Percentiles rank a stretch among this genome's conserved stretches.
Conservation (phyloP, 495 filamentous ascomycete species). For the Tetracladium setigerum region DNA sequence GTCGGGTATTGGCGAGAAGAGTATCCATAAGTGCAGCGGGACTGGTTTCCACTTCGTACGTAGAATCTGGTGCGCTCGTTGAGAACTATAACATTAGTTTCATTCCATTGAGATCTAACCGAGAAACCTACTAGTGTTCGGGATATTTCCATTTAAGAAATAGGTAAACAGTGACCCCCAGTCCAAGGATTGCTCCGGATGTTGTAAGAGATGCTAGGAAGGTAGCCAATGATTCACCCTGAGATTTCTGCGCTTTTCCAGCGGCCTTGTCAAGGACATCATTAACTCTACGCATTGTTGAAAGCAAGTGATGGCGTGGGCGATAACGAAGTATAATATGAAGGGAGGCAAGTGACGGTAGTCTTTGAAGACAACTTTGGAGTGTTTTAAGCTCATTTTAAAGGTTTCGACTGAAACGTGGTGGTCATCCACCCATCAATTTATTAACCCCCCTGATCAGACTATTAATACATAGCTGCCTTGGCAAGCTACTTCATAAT, state of each 20-base stretch:
- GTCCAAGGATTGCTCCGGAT: conserved; percentile 21
- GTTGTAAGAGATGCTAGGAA: conserved; percentile 56
- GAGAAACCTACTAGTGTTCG: conserved; percentile 2
- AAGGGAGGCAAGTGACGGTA: neutral
- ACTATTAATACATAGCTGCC: too few species aligned
- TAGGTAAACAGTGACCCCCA: conserved; percentile 3
- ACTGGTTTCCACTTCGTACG: conserved; percentile 5
- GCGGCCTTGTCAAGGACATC: conserved; percentile 8
- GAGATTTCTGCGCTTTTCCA: conserved; percentile 22
- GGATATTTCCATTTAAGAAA: conserved; percentile 2
- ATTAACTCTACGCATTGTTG: conserved; percentile 3
- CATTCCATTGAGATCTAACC: neutral
- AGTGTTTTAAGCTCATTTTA: neutral
- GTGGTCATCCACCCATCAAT: too few species aligned
- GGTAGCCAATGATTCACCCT: conserved; percentile 28
- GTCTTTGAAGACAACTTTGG: neutral
- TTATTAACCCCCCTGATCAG: too few species aligned
- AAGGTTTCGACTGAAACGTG: too few species aligned
- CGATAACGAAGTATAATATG: neutral
- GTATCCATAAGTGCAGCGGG: conserved; percentile 49
- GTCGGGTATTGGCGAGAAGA: conserved; percentile 45
- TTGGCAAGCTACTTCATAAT: too few species aligned
- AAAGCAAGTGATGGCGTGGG: neutral
- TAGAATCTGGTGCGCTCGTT: neutral
- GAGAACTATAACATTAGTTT: conserved; percentile 2